These are phyloP conservation scores for Bipolaris zeicola DNA, from an alignment of 2,329 filamentous ascomycete genomes.

Conservation along the genomic window DNA sequence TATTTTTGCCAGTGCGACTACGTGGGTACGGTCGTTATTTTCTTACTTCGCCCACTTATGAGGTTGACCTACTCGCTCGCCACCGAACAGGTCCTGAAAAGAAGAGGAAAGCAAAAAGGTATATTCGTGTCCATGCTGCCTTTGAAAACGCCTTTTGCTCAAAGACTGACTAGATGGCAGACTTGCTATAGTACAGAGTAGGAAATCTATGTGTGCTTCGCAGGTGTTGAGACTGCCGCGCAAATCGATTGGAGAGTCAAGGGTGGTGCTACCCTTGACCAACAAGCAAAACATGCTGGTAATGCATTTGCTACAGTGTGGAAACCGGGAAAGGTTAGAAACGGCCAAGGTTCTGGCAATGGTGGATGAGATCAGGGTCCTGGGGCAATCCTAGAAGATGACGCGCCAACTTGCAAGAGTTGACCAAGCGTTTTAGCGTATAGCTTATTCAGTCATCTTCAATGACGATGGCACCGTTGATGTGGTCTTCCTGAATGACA, in stretches of 20 bases:
- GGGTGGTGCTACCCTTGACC: neutral
- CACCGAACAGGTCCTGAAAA: conserved; percentile 5
- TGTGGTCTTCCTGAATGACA: conserved; percentile 42
- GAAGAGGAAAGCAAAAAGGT: conserved; percentile 9
- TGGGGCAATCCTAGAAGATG: neutral
- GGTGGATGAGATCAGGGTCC: neutral
- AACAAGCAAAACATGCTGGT: neutral
- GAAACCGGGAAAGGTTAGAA: neutral
- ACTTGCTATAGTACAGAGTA: conserved; percentile 19
- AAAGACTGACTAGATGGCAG: conserved; percentile 10
- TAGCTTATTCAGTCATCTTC: conserved; percentile 34
- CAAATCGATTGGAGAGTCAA: neutral
- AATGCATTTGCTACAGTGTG: conserved; percentile 1
- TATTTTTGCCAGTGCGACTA: conserved; percentile 3
- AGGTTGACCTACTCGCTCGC: neutral
- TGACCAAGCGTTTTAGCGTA: neutral
- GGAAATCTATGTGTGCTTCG: conserved; percentile 11
- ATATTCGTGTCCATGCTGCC: conserved; percentile 17
- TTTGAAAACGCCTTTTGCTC: conserved; percentile 15
- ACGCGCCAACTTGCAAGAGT: neutral
- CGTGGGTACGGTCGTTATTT: conserved; percentile 3
- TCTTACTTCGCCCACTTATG: neutral
- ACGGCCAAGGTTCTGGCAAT: neutral
- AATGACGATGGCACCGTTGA: conserved; percentile 46
- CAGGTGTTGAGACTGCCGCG: neutral